Evolutionary conservation across 2,329 filamentous ascomycete species (phyloP), one percentile per base, ranked within the genome.

Genomic region (Trichoderma sp.): DNA sequence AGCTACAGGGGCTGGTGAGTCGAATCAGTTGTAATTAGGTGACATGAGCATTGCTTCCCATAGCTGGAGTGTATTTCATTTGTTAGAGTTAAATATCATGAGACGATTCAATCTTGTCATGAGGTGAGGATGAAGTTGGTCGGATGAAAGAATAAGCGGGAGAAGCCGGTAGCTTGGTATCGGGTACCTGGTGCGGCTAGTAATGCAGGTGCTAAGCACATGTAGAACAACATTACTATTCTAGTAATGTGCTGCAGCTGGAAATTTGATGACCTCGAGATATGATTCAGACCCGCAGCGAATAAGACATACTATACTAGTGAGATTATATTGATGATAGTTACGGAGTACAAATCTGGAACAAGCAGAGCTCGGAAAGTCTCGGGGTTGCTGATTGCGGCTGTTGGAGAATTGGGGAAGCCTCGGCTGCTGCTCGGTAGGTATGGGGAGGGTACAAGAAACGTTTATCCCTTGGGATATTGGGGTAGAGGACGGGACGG

Each of bases 51-150:
- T 72, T 69, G 60, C 66, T 74, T 73, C 62, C 24, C 66, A 71
- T 61, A 70, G 72, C 70, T 74, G 71, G 66, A 66, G 56, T 71
- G 58, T 67, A 57, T 68, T 72, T 64, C 71, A 63, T 72, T 68
- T 72, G 71, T 68, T 24, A 72, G 57, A 60, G 64, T 67, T 69
- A 60, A 63, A 68, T 63, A 67, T 56, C 43, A 68, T 57, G 53
- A 68, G 36, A 21, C 30, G 36, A 70, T 71, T 71, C 68, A 64
- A 43, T 30, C 14, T 32, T n/a, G 34, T 43, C 15, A 32, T 3
- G 32, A 32, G 34, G 34, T 18, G 65, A 26, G 6, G 28, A 56
- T 14, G 43, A n/a, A 36, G 9, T 9, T 34, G 32, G 63, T 70
- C 67, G 67, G 67, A 32, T 70, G 67, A 70, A 70, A 70, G 67